Evolutionary conservation across 2,329 filamentous ascomycete genomes (phyloP).

Genomic region (Arachnomyces sp.): DNA sequence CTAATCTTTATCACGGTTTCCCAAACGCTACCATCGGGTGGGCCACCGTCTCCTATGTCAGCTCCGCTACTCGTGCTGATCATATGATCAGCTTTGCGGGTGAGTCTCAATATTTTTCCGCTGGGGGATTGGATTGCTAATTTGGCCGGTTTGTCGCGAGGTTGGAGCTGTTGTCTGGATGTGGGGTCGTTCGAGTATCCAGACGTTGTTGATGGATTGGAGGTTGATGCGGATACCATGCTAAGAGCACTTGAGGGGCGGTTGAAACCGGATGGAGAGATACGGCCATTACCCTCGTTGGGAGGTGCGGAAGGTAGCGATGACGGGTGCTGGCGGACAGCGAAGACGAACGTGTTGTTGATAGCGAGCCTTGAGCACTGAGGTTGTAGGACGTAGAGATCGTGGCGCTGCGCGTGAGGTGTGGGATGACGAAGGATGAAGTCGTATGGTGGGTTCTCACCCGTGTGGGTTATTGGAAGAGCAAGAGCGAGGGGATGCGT

Average conservation of each 20-base stretch:
- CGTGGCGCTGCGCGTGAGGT: constrained; percentile 92
- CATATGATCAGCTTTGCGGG: constrained; percentile 40
- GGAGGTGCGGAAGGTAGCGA: constrained; percentile 38
- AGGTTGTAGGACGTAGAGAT: constrained; percentile 92
- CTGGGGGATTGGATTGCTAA: constrained; percentile 88
- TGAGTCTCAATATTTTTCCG: constrained; percentile 78
- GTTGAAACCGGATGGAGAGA: constrained; percentile 43
- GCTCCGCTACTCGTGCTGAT: constrained; percentile 23
- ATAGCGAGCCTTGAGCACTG: constrained; percentile 81
- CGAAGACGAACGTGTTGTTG: constrained; percentile 98
- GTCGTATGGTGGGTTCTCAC: constrained; percentile 88
- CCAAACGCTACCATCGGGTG: constrained; percentile 50
- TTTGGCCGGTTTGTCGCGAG: constrained; percentile 73
- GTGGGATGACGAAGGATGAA: constrained; percentile 91
- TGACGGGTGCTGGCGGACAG: constrained; percentile 84
- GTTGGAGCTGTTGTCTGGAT: constrained; percentile 7
- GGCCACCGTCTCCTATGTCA: constrained; percentile 30
- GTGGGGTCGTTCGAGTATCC: constrained; percentile 27
- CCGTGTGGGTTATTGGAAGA: constrained; percentile 80
- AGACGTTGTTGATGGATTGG: constrained; percentile 38
- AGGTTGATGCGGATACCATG: constrained; percentile 49
- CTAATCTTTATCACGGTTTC: constrained; percentile 61
- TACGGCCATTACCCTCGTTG: constrained; percentile 34
- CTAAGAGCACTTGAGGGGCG: constrained; percentile 52
- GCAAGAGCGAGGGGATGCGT: constrained; percentile 84